Percentiles rank a stretch among this genome's conserved stretches.
Conservation (phyloP, 176 grass and related monocot genomes). For the Melocanna baccifera region DNA sequence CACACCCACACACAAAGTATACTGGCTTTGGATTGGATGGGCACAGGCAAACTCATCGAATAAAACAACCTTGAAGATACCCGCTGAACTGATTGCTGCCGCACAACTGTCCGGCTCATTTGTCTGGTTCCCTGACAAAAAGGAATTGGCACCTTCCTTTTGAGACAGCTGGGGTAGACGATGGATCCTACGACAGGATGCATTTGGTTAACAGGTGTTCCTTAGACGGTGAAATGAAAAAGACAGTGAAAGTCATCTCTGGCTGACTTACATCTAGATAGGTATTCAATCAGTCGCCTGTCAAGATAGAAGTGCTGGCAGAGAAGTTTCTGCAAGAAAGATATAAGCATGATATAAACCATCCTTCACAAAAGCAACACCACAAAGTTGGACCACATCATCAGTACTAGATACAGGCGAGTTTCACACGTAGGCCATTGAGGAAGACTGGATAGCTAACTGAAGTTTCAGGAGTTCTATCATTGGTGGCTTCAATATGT, state of each 20-base stretch:
- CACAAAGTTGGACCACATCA: constrained; percentile 29
- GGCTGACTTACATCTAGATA: constrained; percentile 57
- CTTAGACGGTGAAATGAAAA: constrained; percentile 42
- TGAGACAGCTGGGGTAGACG: constrained; percentile 29
- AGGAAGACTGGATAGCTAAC: constrained; percentile 21
- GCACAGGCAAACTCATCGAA: constrained; percentile 16
- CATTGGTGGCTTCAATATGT: constrained; percentile 13
- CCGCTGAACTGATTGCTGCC: constrained; percentile 27
- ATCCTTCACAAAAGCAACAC: constrained; percentile 29
- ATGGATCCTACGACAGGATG: constrained; percentile 36
- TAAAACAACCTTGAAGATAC: constrained; percentile 41
- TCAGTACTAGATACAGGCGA: not conserved
- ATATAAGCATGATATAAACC: constrained; percentile 3
- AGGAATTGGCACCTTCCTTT: constrained; percentile 26
- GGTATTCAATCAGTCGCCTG: constrained; percentile 75
- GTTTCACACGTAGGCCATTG: constrained; percentile 27
- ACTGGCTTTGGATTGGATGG: constrained; percentile 34
- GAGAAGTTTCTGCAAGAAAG: constrained; percentile 86
- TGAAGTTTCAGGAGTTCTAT: constrained; percentile 36
- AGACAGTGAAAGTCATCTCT: constrained; percentile 34
- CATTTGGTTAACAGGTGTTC: constrained; percentile 35
- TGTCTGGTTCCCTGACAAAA: constrained; percentile 8
- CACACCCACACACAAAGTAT: not conserved
- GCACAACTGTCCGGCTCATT: constrained; percentile 30
- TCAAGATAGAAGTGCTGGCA: constrained; percentile 93